Percentiles rank a stretch among this genome's conserved stretches.
These are phyloP conservation scores for Leccinellum luteum DNA, from an alignment of 768 basidiomycete genomes.

Conservation along the genomic window DNA sequence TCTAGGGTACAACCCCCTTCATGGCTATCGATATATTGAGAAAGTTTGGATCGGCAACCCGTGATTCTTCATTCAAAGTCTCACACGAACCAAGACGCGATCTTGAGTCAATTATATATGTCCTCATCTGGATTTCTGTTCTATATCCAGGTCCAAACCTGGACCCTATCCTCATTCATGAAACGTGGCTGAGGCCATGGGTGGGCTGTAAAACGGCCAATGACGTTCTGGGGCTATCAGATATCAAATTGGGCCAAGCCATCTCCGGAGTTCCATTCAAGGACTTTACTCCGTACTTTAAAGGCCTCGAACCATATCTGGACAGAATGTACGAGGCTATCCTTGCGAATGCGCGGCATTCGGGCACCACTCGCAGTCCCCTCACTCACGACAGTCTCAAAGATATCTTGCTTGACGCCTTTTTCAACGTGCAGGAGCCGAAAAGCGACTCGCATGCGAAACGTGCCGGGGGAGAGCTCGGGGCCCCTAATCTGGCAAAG, in stretches of 20 bases:
- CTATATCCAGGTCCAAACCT: background rate
- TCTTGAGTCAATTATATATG: background rate
- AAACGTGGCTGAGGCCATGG: background rate
- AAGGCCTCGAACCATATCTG: background rate
- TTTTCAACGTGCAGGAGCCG: background rate
- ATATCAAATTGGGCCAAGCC: background rate
- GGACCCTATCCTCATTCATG: background rate
- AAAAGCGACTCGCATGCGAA: background rate
- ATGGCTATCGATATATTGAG: constrained; percentile 2
- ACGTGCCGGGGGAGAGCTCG: background rate
- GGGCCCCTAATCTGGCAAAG: background rate
- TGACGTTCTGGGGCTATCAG: background rate
- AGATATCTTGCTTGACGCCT: background rate
- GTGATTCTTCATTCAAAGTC: background rate
- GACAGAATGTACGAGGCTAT: background rate
- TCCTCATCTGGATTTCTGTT: background rate
- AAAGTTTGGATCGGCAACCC: background rate
- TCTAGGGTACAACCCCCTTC: constrained; percentile 3
- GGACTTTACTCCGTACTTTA: background rate
- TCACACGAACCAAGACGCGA: background rate
- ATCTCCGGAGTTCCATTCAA: background rate
- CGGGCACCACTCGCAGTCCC: background rate
- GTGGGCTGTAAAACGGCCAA: background rate
- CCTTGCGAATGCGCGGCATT: background rate
- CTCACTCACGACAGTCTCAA: background rate